Evolutionary conservation across 192 early-diverging fungal species (phyloP).

Genomic region (Phycomyces nitens): DNA sequence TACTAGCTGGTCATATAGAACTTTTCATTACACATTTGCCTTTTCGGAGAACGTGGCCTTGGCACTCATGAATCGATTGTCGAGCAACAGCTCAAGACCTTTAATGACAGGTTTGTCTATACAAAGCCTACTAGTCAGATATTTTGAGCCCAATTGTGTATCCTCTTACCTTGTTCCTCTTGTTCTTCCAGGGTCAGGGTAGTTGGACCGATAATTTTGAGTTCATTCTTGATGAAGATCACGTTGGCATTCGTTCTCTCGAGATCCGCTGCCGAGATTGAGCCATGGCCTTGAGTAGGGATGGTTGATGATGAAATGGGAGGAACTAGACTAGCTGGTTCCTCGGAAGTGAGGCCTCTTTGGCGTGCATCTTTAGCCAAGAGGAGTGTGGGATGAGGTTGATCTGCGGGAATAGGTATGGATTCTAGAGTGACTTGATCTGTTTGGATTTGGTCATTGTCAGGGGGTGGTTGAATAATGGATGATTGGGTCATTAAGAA

Average conservation of each 20-base stretch:
- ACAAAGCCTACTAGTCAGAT: too few species aligned
- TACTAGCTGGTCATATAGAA: neutral
- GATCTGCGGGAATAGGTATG: too few species aligned
- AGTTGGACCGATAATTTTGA: constrained; percentile 18
- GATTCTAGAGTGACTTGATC: too few species aligned
- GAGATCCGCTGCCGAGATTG: constrained; percentile 3
- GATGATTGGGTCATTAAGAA: too few species aligned
- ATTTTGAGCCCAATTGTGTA: too few species aligned
- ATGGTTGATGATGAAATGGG: neutral
- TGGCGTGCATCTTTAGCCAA: too few species aligned
- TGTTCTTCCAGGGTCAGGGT: constrained; percentile 27
- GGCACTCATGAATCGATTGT: constrained; percentile 32
- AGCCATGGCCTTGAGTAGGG: neutral
- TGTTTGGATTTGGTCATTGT: too few species aligned
- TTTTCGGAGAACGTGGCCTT: constrained; percentile 21
- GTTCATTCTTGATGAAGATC: constrained; percentile 18
- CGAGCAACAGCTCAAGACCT: constrained; percentile 26
- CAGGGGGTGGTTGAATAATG: too few species aligned
- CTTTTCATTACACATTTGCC: constrained; percentile 18
- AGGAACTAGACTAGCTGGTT: too few species aligned
- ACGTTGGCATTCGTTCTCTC: constrained; percentile 13
- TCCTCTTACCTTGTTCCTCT: constrained; percentile 25
- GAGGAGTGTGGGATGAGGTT: too few species aligned
- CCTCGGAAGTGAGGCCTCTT: too few species aligned
- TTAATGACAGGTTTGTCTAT: constrained; percentile 24